phyloP scores from a whole-genome alignment of 202 grass and related monocot genomes.

The Panicum virgatum region DNA sequence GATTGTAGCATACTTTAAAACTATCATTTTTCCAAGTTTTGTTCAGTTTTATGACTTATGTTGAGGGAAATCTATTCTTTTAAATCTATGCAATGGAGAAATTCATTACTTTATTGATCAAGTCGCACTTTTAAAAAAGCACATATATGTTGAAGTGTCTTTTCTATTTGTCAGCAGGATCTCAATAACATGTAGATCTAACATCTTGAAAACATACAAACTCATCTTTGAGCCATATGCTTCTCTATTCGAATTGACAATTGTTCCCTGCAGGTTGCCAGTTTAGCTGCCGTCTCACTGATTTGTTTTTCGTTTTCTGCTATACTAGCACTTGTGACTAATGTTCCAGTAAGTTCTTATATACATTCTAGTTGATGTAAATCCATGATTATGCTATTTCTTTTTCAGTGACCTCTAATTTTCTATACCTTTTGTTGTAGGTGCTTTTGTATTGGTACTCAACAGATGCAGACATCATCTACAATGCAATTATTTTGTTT shows the following conservation, averaged over 20 bases:
- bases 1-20: not conserved
- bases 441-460: conserved; percentile 81
- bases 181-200: conserved; percentile 8
- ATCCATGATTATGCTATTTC: conserved; percentile 2
- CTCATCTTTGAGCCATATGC: not conserved
- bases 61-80: not conserved
- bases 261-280: conserved; percentile 76
- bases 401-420: conserved; percentile 24
- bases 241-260: conserved; percentile 36
- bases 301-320: conserved; percentile 89
- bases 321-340: conserved; percentile 80
- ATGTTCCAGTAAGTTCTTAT: conserved; percentile 83
- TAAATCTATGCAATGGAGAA: not conserved
- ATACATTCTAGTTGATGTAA: conserved; percentile 19
- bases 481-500: conserved; percentile 76
- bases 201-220: not conserved
- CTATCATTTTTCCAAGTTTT: not conserved
- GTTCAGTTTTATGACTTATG: not conserved
- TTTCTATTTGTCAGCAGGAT: conserved; percentile 5
- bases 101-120: not conserved
- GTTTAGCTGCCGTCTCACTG: conserved; percentile 78
- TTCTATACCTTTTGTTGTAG: conserved; percentile 44
- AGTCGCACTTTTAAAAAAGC: not conserved
- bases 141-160: not conserved
- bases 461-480: conserved; percentile 49